phyloP scores from a whole-genome alignment of 257 asterid species.

The Orobanche coerulescens region DNA sequence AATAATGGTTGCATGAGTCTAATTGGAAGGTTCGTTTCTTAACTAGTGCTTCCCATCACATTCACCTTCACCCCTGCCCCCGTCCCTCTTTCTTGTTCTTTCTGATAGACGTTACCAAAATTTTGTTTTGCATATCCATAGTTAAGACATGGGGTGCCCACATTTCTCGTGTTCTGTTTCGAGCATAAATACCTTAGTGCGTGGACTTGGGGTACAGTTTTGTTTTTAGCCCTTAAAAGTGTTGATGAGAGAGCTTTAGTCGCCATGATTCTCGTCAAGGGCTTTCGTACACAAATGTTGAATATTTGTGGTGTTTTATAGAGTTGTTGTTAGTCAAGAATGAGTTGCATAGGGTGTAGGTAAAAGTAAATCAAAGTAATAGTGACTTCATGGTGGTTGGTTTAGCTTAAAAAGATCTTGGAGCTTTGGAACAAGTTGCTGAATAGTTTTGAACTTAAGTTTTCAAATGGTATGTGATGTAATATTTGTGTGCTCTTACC shows the following conservation, averaged over 20 bases:
- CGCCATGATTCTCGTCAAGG: not conserved
- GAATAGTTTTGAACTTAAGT: not conserved
- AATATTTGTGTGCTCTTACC: not conserved
- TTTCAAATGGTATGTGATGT: not conserved
- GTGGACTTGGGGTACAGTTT: not conserved
- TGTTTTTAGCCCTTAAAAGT: constrained; percentile 10
- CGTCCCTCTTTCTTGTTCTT: not conserved
- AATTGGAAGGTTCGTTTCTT: constrained; percentile 24
- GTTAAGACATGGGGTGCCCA: not conserved
- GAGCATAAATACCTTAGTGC: not conserved
- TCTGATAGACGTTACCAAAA: not conserved
- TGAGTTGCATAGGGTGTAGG: not conserved
- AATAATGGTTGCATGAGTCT: not conserved
- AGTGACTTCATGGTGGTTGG: not conserved
- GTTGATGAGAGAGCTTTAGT: not conserved
- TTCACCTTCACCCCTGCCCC: not conserved
- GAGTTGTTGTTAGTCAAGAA: not conserved
- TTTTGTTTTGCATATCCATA: not conserved
- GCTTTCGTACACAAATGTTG: not conserved
- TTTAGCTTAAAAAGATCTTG: not conserved
- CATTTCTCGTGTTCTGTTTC: not conserved
- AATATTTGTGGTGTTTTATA: not conserved
- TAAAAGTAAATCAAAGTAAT: no score
- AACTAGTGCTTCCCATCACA: constrained; percentile 1
- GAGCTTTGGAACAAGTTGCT: not conserved